A percentile compares a stretch with the other conserved stretches of the same genome.
These are phyloP conservation scores for Geopyxis carbonaria DNA, from an alignment of 495 filamentous ascomycete species.

Conservation along the genomic window DNA sequence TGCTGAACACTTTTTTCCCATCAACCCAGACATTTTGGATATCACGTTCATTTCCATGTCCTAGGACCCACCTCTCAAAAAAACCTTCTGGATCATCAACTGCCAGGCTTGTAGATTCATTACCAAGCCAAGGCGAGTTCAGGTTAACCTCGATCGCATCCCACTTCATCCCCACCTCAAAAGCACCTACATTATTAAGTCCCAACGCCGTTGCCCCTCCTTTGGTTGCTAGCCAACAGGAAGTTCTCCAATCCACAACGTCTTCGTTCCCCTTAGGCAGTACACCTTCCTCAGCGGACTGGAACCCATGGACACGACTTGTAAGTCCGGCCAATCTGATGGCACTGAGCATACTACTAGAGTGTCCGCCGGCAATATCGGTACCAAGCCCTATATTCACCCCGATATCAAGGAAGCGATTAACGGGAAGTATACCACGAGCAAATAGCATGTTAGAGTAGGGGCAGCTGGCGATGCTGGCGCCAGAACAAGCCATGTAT, in stretches of 20 bases:
- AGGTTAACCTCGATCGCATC: constrained; percentile 45
- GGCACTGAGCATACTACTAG: constrained; percentile 31
- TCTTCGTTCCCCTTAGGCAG: constrained; percentile 14
- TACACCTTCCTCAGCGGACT: not conserved
- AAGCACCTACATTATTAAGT: constrained; percentile 41
- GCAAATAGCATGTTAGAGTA: constrained; percentile 46
- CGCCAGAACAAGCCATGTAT: constrained; percentile 31
- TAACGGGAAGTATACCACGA: constrained; percentile 43
- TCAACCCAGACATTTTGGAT: constrained; percentile 13
- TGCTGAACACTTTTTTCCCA: constrained; percentile 13
- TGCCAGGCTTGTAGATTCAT: constrained; percentile 24
- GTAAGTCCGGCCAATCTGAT: constrained; percentile 4
- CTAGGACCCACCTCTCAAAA: constrained; percentile 26
- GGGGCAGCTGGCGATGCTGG: constrained; percentile 48
- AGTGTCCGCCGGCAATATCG: constrained; percentile 49
- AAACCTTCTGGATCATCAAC: constrained; percentile 28
- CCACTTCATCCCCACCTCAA: constrained; percentile 44
- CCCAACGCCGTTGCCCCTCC: constrained; percentile 46
- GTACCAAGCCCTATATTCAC: constrained; percentile 52
- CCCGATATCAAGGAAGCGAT: constrained; percentile 36
- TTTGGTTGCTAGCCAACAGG: constrained; percentile 45
- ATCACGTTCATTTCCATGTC: not conserved
- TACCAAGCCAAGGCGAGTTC: constrained; percentile 46
- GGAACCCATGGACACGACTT: constrained; percentile 4
- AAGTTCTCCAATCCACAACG: constrained; percentile 37